Evolutionary conservation across 352 stramenopile genomes (phyloP), one percentile per base, ranked within the genome.

Genomic region (Globisporangium alternatum): DNA sequence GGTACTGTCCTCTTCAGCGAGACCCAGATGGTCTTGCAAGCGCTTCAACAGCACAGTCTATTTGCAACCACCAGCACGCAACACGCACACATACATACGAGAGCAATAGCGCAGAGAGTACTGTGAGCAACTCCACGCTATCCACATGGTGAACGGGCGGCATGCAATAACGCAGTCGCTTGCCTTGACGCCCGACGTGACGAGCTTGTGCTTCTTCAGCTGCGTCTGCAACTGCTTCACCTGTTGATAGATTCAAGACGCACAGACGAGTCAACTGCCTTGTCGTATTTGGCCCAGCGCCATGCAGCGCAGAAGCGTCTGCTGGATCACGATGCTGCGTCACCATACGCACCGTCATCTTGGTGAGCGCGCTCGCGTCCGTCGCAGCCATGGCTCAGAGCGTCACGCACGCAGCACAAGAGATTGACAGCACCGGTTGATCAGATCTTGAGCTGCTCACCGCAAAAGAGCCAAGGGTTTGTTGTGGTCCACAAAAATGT

Each of bases 181-280:
- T 25, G 77, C 73, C 67, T 89, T 86, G 8, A 74, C 65, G 3
- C 76, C 80, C 19, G 60, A 62, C 7, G 69, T 70, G 62, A 81
- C 73, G 15, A 86, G 66, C 21, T 69, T 64, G 5, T 68, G 69
- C 53, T 81, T 75, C 63, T 73, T 72, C 30, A 86, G 71, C 63
- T 79, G 65, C 25, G 64, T 58, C 53, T 84, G 76, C 22, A 87
- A 67, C 60, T 87, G 71, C 64, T 89, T 87, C 28, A 83, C 77
- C 80, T 89, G 41, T 19, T 39, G 1, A 28, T 28, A 28, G 25
- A 28, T 45, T 44, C 12, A 12, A 17, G 12, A 44, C 13, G 39
- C 39, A 44, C 39, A 47, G 4, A 47, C 25, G 25, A 28, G 25
- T 28, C 25, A 28, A 28, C 25, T 28, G 25, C 25, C 25, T 28